These are phyloP conservation scores for Cerrena zonata DNA, from an alignment of 1,284 basidiomycete genomes.

Conservation along the genomic window DNA sequence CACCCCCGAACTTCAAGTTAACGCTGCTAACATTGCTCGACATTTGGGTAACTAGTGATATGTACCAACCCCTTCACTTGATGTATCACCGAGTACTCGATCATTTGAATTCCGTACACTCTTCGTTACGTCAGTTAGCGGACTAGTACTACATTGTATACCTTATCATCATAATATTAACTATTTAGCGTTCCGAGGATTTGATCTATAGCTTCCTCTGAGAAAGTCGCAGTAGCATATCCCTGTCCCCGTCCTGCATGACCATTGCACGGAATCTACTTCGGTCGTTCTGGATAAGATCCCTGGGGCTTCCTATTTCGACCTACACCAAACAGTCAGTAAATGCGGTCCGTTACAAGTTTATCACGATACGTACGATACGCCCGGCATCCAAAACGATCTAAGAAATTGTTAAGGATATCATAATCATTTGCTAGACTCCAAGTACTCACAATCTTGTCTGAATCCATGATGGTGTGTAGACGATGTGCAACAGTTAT, in stretches of 20 bases:
- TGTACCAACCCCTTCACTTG: no score
- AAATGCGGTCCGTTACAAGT: not conserved
- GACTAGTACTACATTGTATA: no score
- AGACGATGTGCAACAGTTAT: constrained; percentile 66
- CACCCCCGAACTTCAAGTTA: no score
- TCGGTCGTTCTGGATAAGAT: not conserved
- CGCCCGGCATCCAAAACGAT: constrained; percentile 38
- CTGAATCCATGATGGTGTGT: constrained; percentile 38
- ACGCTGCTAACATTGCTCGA: no score
- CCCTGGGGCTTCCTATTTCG: not conserved
- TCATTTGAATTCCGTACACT: no score
- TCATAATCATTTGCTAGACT: constrained; percentile 14
- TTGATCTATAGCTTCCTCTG: no score
- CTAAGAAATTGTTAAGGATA: constrained; percentile 15
- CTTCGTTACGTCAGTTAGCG: no score
- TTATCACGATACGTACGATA: constrained; percentile 21
- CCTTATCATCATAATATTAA: no score
- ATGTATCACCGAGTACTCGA: no score
- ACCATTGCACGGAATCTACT: not conserved
- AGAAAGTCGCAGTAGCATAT: no score
- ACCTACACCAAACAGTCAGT: not conserved
- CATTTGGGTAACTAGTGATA: no score
- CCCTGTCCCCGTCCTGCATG: not conserved
- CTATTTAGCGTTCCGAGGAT: no score
- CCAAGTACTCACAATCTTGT: constrained; percentile 23